Percentiles rank a stretch among this genome's conserved stretches.
These are phyloP conservation scores for Fennellomyces sp. DNA, from an alignment of 371 early-diverging fungal species.

Conservation along the genomic window DNA sequence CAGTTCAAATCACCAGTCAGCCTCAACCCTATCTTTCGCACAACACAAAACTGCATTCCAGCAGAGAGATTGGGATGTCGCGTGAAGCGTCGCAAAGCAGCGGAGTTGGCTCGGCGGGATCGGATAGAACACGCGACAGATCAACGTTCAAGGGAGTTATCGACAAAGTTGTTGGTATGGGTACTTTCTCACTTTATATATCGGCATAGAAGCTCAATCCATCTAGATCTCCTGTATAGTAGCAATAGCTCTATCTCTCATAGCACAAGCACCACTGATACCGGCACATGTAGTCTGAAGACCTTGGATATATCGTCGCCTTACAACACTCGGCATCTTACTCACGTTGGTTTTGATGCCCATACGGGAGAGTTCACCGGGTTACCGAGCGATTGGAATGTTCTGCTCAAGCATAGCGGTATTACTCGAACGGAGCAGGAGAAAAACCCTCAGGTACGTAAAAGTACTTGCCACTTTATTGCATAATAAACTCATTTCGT, in stretches of 20 bases:
- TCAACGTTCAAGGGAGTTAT: conserved; percentile 64
- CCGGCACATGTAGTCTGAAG: conserved; percentile 7
- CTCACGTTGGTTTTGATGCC: conserved; percentile 91
- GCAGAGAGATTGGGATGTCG: not conserved
- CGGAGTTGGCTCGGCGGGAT: not conserved
- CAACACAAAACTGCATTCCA: not conserved
- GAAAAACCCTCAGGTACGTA: conserved; percentile 83
- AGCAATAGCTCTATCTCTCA: not conserved
- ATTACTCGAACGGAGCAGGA: conserved; percentile 94
- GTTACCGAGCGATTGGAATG: conserved; percentile 92
- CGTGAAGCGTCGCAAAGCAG: not conserved
- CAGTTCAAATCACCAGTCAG: conserved; percentile 5
- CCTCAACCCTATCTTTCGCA: not conserved
- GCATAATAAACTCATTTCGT: not conserved
- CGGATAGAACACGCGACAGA: conserved; percentile 23
- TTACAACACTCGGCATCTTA: conserved; percentile 94
- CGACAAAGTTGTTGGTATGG: conserved; percentile 61
- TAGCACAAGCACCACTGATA: conserved; percentile 22
- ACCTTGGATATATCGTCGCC: conserved; percentile 83
- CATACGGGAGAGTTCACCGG: conserved; percentile 93
- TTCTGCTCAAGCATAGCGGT: conserved; percentile 86
- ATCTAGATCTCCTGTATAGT: conserved; percentile 5
- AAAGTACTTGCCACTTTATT: not conserved
- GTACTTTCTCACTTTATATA: conserved; percentile 23
- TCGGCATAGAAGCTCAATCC: too few species aligned